Conservation (phyloP, 2,329 filamentous ascomycete genomes). For the Purpureocillium lavendulum region DNA sequence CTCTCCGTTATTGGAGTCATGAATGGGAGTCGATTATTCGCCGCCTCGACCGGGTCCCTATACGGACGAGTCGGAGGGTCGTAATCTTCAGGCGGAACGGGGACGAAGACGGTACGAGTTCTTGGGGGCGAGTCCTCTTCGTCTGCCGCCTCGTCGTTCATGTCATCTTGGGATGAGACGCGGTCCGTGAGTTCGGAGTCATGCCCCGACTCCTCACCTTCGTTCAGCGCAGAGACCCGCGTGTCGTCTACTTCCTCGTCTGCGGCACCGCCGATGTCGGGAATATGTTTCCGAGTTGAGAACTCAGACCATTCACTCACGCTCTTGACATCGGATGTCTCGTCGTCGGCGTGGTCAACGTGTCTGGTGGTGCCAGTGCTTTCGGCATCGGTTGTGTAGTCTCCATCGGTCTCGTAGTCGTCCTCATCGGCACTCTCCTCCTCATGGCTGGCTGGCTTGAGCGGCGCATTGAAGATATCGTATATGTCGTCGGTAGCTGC, state of each 20-base stretch:
- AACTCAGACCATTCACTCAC: constrained; percentile 87
- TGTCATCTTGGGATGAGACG: constrained; percentile 17
- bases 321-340: constrained; percentile 51
- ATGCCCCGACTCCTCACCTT: constrained; percentile 16
- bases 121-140: constrained; percentile 34
- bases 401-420: constrained; percentile 62
- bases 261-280: constrained; percentile 31
- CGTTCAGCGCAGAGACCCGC: constrained; percentile 24
- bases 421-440: constrained; percentile 48
- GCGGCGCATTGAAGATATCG: constrained; percentile 86
- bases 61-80: constrained; percentile 71
- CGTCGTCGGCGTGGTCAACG: constrained; percentile 38
- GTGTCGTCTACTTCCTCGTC: constrained; percentile 23
- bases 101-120: constrained; percentile 62
- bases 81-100: constrained; percentile 79
- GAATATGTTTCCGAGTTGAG: constrained; percentile 63
- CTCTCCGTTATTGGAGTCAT: constrained; percentile 98
- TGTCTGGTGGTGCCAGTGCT: constrained; percentile 73
- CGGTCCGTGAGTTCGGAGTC: background rate
- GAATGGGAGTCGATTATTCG: constrained; percentile 88
- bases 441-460: constrained; percentile 16
- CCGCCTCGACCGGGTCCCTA: constrained; percentile 69
- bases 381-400: constrained; percentile 80
- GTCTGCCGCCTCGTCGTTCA: constrained; percentile 32
- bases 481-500: constrained; percentile 97